Base-by-base conservation (phyloP, 331 rosid species). In the Malus hybrid region DNA sequence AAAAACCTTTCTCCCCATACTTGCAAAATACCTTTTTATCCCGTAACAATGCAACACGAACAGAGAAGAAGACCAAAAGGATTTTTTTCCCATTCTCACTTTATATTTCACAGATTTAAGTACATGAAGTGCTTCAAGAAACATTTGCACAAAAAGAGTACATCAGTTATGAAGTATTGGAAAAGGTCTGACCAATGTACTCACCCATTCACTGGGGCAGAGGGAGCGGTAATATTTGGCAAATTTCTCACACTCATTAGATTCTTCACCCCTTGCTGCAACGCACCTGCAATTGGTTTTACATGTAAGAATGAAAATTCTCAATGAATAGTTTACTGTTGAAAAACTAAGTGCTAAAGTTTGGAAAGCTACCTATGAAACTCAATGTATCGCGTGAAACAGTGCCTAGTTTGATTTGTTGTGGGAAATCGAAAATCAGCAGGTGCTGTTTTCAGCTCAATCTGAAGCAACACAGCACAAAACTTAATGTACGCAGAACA, bases 181-280 rank as follows among this genome's bases (percentile, higher is more conserved):
- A 39, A 72, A 33, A 34, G 20, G 59, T 2, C 14, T 16, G 19
- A 36, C 6, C 13, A 60, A 28, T 31, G 28, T 64, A 76, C 97
- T 88, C 80, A 94, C 99, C 99, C 97, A 94, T 88, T 94, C 99
- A 76, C 93, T 88, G 0, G 99, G 99, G 90, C 97, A 94, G 63
- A 94, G 96, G 42, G 99, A 88, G 57, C 99, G 96, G 76, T 94
- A 94, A 67, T 85, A 90, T 81, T 84, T 88, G 66, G 97, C 89
- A 76, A 91, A 91, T 76, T 72, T 88, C 61, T 81, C 90, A 79
- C 97, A 94, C 80, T 88, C 93, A 69, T 80, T 71, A 31, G 92
- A 73, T 57, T 80, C 86, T 32, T 92, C 99, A 75, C 96, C 96
- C 81, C 84, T 94, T 46, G 88, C 96, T 59, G 91, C 76, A 84